Evolutionary conservation across 2,329 filamentous ascomycete genomes (phyloP), one percentile per base, ranked within the genome.

Genomic region (Trichoderma cornu-damae): DNA sequence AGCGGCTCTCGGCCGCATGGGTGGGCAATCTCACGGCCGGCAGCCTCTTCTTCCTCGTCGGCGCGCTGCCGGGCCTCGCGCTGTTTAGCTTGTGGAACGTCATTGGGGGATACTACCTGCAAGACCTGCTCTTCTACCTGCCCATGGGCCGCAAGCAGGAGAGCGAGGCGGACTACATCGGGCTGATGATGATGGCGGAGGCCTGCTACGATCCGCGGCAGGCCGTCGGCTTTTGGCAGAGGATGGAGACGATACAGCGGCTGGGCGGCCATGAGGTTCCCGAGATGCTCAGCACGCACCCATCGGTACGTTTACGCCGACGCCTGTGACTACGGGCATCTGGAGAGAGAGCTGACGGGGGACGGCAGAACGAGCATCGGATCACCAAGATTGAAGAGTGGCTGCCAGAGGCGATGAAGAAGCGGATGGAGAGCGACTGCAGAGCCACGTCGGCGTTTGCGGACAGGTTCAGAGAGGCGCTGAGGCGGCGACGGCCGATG

Each of bases 161-260:
- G 76, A 83, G 78, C 48, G 88, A 93, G 73, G 89, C 89, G 0
- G 89, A 93, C 66, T 89, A 88, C 65, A 90, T 92, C 47, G 89
- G 89, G 0, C 71, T 92, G 32, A 83, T 92, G 79, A 88, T 92
- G 79, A 92, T 92, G 87, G 83, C 88, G 0, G 83, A 89, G 72
- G 86, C 85, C 24, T 92, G 89, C 72, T 92, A 88, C 67, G 79
- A 90, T 60, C 89, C 89, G 1, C 72, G 78, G 11, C 82, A 83
- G 60, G 88, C 88, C 0, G 75, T 87, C 42, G 76, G 75, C 0
- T 82, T 92, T 59, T 90, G 84, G 86, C 70, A 78, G 67, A 73
- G 84, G 49, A 89, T 90, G 84, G 83, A 87, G 61, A 68, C 69
- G 37, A 68, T 72, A 2, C 75, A 73, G 47, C 63, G 75, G 24